A percentile compares a stretch with the other conserved stretches of the same genome.
These are phyloP conservation scores for Boehmeria nivea DNA, from an alignment of 306 rosid species.

Conservation along the genomic window DNA sequence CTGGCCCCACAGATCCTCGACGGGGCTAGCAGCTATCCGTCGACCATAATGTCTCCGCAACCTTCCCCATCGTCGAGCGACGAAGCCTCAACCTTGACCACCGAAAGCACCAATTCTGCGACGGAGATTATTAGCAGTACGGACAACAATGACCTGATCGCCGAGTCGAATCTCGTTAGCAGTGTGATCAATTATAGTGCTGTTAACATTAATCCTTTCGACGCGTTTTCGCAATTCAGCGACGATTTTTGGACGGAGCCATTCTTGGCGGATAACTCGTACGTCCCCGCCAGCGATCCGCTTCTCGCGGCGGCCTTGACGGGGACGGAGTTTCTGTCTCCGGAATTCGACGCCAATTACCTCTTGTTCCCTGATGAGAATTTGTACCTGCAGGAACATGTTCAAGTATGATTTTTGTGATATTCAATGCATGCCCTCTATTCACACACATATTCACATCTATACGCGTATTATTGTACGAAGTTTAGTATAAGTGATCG, in stretches of 20 bases:
- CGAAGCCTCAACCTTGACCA: slow-evolving; percentile 8
- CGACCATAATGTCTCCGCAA: neutral
- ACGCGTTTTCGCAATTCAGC: slow-evolving; percentile 6
- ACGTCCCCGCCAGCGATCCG: slow-evolving; percentile 10
- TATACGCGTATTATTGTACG: too few relatives aligned
- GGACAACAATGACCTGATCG: neutral
- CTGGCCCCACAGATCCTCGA: slow-evolving; percentile 7
- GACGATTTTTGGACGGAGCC: slow-evolving; percentile 43
- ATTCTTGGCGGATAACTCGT: slow-evolving; percentile 26
- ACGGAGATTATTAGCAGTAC: neutral
- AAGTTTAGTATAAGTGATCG: too few relatives aligned
- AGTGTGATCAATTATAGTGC: neutral
- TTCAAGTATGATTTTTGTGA: too few relatives aligned
- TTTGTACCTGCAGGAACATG: neutral
- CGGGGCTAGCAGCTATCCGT: neutral
- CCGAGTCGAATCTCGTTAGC: too few relatives aligned
- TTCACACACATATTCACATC: too few relatives aligned
- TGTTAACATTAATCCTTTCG: slow-evolving; percentile 2
- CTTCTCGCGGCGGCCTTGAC: neutral
- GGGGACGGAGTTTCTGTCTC: slow-evolving; percentile 20
- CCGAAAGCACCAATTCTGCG: neutral
- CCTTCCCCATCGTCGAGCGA: slow-evolving; percentile 16
- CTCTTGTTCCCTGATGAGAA: slow-evolving; percentile 9
- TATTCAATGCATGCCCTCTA: too few relatives aligned
- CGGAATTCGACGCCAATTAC: slow-evolving; percentile 16